phyloP scores from a whole-genome alignment of 2,329 filamentous ascomycete species.

The Aspergillus sp. region DNA sequence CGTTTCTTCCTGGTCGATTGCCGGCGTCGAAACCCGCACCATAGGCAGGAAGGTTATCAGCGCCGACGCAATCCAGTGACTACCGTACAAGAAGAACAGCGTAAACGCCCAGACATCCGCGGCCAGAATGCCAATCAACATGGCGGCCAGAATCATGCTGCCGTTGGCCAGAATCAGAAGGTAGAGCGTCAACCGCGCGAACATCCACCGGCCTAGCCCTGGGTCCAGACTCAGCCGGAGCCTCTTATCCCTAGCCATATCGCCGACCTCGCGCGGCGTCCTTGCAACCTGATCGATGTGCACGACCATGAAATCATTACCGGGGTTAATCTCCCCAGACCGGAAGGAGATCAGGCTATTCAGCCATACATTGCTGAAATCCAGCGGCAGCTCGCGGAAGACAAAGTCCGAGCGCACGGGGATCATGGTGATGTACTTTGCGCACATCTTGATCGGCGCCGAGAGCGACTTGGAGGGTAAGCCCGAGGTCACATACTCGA shows the following conservation, averaged over 20 bases:
- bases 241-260: too few relatives aligned
- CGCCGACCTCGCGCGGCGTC: background rate
- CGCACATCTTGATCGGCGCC: slow-evolving; percentile 26
- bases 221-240: background rate
- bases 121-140: slow-evolving; percentile 25
- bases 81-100: slow-evolving; percentile 29
- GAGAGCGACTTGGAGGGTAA: slow-evolving; percentile 23
- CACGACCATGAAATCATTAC: slow-evolving; percentile 32
- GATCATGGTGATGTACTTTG: slow-evolving; percentile 26
- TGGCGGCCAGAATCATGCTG: slow-evolving; percentile 23
- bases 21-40: slow-evolving; percentile 20
- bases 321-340: slow-evolving; percentile 20
- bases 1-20: slow-evolving; percentile 14
- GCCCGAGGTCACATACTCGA: slow-evolving; percentile 29
- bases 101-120: slow-evolving; percentile 32
- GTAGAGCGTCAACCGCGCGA: slow-evolving; percentile 18
- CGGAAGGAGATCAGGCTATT: slow-evolving; percentile 28
- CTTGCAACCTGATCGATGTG: slow-evolving; percentile 18
- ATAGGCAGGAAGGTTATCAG: slow-evolving; percentile 25
- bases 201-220: slow-evolving; percentile 14
- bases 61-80: slow-evolving; percentile 29
- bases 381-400: slow-evolving; percentile 31
- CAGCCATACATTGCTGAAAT: slow-evolving; percentile 30
- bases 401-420: slow-evolving; percentile 31
- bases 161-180: slow-evolving; percentile 26